Conservation (phyloP, 116 monocot species). For the Trichopus zeylanicus region DNA sequence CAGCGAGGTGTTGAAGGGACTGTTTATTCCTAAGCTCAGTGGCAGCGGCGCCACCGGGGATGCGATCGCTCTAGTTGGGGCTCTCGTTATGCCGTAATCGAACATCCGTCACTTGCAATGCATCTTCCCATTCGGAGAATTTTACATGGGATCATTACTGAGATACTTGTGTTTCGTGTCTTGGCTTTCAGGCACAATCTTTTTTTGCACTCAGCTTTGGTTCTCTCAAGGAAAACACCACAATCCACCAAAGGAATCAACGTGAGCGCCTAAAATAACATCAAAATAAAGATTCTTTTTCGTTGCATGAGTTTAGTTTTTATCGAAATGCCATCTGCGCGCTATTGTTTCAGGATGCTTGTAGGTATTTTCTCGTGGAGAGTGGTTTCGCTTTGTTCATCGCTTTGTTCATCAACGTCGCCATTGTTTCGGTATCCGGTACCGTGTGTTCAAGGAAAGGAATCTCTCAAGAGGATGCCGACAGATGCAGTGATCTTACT, state of each 20-base stretch:
- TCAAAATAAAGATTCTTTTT: neutral
- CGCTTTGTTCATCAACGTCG: slow-evolving; percentile 68
- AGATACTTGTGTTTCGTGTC: too few relatives aligned
- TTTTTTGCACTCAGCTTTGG: slow-evolving; percentile 81
- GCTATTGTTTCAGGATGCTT: slow-evolving; percentile 28
- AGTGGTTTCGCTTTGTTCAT: slow-evolving; percentile 61
- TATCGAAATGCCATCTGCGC: neutral
- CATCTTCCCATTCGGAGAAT: neutral
- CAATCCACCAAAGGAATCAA: slow-evolving; percentile 56
- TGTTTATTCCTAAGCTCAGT: slow-evolving; percentile 68
- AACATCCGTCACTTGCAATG: neutral
- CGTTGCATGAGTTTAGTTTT: neutral
- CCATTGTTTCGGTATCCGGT: slow-evolving; percentile 57
- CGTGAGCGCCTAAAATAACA: slow-evolving; percentile 15
- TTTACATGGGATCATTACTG: too few relatives aligned
- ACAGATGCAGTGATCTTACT: slow-evolving; percentile 32
- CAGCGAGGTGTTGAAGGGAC: slow-evolving; percentile 50
- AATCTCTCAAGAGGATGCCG: slow-evolving; percentile 21
- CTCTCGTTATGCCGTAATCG: slow-evolving; percentile 86
- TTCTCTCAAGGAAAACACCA: slow-evolving; percentile 73
- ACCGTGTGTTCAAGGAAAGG: slow-evolving; percentile 19
- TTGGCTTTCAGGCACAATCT: slow-evolving; percentile 81
- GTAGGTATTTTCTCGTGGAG: slow-evolving; percentile 64
- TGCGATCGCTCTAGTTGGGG: slow-evolving; percentile 76
- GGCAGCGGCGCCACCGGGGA: slow-evolving; percentile 52